Conservation (phyloP, 2,329 filamentous ascomycete genomes). For the Beauveria sp. region DNA sequence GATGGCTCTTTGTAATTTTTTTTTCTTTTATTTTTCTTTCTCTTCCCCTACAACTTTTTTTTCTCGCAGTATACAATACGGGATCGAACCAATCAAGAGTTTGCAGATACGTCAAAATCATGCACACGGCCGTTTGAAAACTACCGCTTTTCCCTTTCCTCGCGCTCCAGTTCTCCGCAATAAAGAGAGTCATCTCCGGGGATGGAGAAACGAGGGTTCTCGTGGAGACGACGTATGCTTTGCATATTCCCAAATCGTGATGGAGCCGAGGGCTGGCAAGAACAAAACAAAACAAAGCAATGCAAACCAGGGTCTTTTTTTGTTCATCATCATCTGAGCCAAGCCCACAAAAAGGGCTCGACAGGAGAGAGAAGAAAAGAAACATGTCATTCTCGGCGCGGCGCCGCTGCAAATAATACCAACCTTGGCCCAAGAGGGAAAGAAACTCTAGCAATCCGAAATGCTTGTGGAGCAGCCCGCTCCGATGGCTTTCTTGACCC, state of each 20-base stretch:
- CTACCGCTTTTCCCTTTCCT: no score
- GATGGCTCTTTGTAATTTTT: background rate
- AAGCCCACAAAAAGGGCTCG: background rate
- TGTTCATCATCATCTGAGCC: background rate
- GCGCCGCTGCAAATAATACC: background rate
- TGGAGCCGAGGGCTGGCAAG: background rate
- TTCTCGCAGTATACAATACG: no score
- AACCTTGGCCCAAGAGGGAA: background rate
- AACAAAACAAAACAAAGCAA: no score
- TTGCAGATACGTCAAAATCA: no score
- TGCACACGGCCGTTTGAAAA: no score
- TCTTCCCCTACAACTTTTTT: no score
- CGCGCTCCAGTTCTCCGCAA: background rate
- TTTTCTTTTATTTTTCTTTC: background rate
- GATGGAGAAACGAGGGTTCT: background rate
- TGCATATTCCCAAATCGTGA: background rate
- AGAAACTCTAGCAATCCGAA: background rate
- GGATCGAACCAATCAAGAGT: no score
- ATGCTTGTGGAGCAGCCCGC: background rate
- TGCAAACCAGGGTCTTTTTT: background rate
- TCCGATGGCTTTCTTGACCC: background rate
- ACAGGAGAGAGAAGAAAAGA: background rate
- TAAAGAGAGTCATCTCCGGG: background rate
- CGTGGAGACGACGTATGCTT: background rate
- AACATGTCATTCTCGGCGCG: constrained; percentile 2